Evolutionary conservation across 768 basidiomycete genomes (phyloP), one percentile per base, ranked within the genome.

Genomic region (Pulveroboletus sp.): DNA sequence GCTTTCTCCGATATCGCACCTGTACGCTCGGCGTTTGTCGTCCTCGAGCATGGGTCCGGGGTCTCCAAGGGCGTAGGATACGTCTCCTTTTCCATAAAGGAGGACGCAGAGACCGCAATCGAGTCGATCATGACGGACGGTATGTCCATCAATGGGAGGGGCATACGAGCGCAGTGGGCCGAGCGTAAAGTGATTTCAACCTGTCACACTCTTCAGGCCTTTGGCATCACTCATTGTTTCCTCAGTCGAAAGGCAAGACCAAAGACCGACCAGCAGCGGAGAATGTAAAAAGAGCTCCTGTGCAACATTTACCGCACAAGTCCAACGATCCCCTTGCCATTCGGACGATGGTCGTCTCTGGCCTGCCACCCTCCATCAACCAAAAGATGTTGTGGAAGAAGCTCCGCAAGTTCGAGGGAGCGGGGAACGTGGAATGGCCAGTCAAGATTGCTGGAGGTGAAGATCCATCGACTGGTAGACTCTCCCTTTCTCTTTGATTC

Each of bases 1-100:
- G 79, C 94, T 19, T 96, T 97, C 73, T 97, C 94, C 7, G 92
- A 94, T 67, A 81, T 96, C 55, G 96, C 93, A 1, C 96, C 96
- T 24, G 89, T 99, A 14, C 81, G 93, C 31, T 85, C 87, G 17
- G 94, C 93, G 0, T 98, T 99, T 61, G 85, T 99, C 7, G 96
- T 97, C 17, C 81, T 83, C 12, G 86, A 93, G 47, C 82, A 79
- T 8, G 85, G 78, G 29, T 79, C 81, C 1, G 82, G 83, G 16
- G 71, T 80, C 5, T 93, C 92, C 1, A 96, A 97, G 65, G 95
- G 95, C 55, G 93, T 98, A 19, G 96, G 96, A 52, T 98, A 96
- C 63, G 91, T 97, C 54, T 86, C 91, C 1, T 98, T 95, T 68
- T 83, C 93, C 1, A 75, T 92, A 48, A 81, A 78, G 48, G 90